Evolutionary conservation across 2,329 filamentous ascomycete genomes (phyloP), one percentile per base, ranked within the genome.

Genomic region (Fusarium sp.): DNA sequence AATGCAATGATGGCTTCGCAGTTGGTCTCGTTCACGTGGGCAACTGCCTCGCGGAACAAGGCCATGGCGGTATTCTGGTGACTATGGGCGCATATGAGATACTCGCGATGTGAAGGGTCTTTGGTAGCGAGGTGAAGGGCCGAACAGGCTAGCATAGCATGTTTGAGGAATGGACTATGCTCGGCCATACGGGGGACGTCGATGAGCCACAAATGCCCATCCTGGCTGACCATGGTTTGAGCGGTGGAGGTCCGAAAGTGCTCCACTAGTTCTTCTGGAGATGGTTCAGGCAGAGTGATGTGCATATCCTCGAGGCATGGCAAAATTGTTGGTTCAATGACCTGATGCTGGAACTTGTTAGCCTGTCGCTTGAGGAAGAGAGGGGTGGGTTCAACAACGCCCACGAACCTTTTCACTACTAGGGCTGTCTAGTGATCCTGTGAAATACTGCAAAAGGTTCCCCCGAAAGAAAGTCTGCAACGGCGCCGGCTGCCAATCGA

Each of bases 391-490:
- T 27, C 4, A 34, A 6, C 0, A 15, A 18, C 15, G 7, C 30
- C 18, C 28, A 9, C 16, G 7, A 16, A 36, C 1, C 11, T 6
- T 31, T 50, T 36, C 34, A 37, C 3, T 1, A 18, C 12, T 13
- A 31, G 7, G 1, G 5, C 6, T 28, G 11, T 12, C 18, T 23
- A 23, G 23, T 23, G 2, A 34, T 23, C 7, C 30, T 3, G 60
- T 65, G 23, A 70, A 70, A 34, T 70, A 70, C 6, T 56, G 61
- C 16, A 70, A 7, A 12, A 70, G 39, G 30, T 67, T 70, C 3
- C 67, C 67, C 18, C 54, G 47, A 16, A 68, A 70, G 40, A 70
- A 70, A 6, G 65, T 70, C 11, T 70, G 67, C 30, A 70, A 37
- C 2, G 48, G 44, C 1, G 50, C 53, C 2, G 37, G 9, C 3